Evolutionary conservation across 169 alveolate genomes (phyloP).

Genomic region (Theileria sp.): DNA sequence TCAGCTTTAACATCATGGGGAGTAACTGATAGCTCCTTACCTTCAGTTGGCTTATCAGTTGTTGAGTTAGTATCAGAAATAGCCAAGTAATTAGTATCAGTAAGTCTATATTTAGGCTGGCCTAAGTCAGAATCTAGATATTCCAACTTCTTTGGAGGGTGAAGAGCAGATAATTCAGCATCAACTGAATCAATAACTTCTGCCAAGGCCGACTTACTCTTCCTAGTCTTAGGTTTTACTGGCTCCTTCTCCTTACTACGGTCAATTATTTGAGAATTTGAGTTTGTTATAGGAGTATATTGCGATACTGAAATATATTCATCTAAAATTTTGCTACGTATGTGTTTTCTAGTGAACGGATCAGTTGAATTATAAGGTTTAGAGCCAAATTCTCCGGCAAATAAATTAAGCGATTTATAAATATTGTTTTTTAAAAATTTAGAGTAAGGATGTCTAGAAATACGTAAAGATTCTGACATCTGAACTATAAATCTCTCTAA

Average conservation of each 20-base stretch:
- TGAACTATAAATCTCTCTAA: background rate
- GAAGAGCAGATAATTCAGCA: slow-evolving; percentile 23
- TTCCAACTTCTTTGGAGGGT: slow-evolving; percentile 19
- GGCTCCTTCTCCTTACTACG: slow-evolving; percentile 22
- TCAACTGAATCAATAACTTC: slow-evolving; percentile 52
- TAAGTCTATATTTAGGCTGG: background rate
- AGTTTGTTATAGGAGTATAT: slow-evolving; percentile 34
- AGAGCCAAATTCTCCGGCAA: slow-evolving; percentile 55
- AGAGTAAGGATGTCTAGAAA: slow-evolving; percentile 9
- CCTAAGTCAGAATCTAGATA: slow-evolving; percentile 29
- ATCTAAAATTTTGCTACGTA: slow-evolving; percentile 40
- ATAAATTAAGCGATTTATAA: slow-evolving; percentile 57
- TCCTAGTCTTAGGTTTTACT: slow-evolving; percentile 30
- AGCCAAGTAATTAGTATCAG: slow-evolving; percentile 46
- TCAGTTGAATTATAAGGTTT: slow-evolving; percentile 40
- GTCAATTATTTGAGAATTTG: slow-evolving; percentile 13
- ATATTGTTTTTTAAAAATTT: slow-evolving; percentile 28
- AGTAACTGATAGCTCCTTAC: slow-evolving; percentile 21
- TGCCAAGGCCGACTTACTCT: slow-evolving; percentile 54
- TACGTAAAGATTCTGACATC: slow-evolving; percentile 19
- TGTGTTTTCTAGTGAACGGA: slow-evolving; percentile 37
- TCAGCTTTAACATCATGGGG: slow-evolving; percentile 7
- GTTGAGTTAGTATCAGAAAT: slow-evolving; percentile 6
- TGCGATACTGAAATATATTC: slow-evolving; percentile 47
- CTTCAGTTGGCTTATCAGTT: background rate